Conservation (phyloP, 108 stramenopile genomes). For the Cyclotella distinguenda region DNA sequence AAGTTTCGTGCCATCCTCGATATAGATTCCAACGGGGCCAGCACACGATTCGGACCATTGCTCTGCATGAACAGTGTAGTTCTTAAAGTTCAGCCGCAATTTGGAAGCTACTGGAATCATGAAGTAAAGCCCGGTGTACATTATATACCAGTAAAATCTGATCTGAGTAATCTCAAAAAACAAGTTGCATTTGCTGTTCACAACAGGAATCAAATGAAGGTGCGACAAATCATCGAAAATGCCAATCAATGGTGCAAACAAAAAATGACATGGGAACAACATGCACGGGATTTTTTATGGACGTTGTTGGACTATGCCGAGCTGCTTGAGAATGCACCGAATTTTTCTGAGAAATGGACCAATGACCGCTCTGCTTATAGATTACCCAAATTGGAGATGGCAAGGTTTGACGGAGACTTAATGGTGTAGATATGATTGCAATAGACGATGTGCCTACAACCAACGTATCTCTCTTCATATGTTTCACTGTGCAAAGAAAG, state of each 20-base stretch:
- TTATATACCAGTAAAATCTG: conserved; percentile 30
- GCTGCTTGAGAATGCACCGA: conserved; percentile 18
- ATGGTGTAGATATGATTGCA: not conserved
- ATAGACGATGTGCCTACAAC: too few species aligned
- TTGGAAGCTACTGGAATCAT: conserved; percentile 25
- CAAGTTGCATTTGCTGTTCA: conserved; percentile 19
- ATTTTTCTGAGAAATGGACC: conserved; percentile 24
- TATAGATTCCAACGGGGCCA: conserved; percentile 24
- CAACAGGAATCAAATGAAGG: conserved; percentile 8
- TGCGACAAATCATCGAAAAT: conserved; percentile 21
- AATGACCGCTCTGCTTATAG: conserved; percentile 14
- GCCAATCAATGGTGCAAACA: conserved; percentile 32
- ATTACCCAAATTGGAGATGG: conserved; percentile 25
- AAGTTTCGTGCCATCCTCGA: conserved; percentile 32
- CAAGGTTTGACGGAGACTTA: conserved; percentile 18
- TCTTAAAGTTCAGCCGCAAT: conserved; percentile 24
- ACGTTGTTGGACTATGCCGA: conserved; percentile 38
- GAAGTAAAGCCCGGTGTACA: conserved; percentile 32
- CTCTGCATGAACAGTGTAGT: conserved; percentile 40
- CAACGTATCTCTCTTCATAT: too few species aligned
- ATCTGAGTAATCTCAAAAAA: conserved; percentile 15
- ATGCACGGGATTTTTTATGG: conserved; percentile 29
- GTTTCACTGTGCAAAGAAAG: too few species aligned
- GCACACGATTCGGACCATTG: conserved; percentile 21
- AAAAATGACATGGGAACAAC: conserved; percentile 36